Base-by-base conservation (phyloP, 106 monocot genomes). In the Apostasia shenzhenica region DNA sequence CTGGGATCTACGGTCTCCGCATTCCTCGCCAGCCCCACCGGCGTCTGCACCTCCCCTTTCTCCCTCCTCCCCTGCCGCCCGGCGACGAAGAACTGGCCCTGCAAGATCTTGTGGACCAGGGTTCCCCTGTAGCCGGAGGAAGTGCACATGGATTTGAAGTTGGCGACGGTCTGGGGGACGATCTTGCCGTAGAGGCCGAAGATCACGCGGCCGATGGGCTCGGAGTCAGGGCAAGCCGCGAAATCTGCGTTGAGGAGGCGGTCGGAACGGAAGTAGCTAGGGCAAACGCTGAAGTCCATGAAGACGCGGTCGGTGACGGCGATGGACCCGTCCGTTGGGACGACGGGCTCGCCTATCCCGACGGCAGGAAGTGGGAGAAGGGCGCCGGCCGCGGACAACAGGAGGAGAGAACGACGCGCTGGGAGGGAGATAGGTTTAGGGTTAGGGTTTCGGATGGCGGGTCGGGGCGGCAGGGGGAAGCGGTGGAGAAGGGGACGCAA, bases 231-330 rank as follows among this genome's bases (percentile, higher is more conserved):
- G 80, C 95, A 91, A 44, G 85, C 60, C 8, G 77, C 68, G 49
- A 84, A 80, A 54, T 83, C 84, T 38, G 66, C 69, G 63, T 83
- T 91, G 54, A 90, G 2, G 45, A 79, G 69, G 59, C 89, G 86
- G 74, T 90, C 91, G 38, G 91, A 71, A 70, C 88, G 81, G 88
- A 88, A 79, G 72, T 81, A 88, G 80, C 78, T 88, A 2, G 95
- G 88, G 76, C 91, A 95, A 59, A 95, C 45, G 78, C 86, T 80
- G 81, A 91, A 91, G 73, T 95, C 91, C 78, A 91, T 75, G 85
- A 82, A 91, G 55, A 95, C 76, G 12, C 95, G 83, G 61, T 95
- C 95, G 52, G 95, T 95, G 46, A 95, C 72, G 48, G 75, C 39
- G 67, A 83, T 49, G 1, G 51, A 51, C 14, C 57, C 50, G 48